phyloP scores from a whole-genome alignment of 495 filamentous ascomycete genomes.

The Penicillium arizonense region DNA sequence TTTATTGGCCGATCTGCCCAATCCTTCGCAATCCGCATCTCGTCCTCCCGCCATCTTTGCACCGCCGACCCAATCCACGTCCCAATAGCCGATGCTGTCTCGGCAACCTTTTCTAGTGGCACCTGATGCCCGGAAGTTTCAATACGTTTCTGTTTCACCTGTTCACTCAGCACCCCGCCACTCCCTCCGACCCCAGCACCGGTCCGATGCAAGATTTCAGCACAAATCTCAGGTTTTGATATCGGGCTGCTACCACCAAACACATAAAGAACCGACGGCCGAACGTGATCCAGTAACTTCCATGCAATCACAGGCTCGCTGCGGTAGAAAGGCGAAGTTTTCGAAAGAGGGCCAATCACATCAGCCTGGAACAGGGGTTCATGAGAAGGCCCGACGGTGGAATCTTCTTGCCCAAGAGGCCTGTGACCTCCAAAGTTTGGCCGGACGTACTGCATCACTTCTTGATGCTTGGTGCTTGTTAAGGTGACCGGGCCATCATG shows the following conservation, averaged over 20 bases:
- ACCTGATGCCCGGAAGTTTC: constrained; percentile 61
- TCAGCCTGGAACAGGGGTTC: constrained; percentile 12
- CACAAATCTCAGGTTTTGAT: constrained; percentile 26
- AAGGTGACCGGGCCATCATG: constrained; percentile 34
- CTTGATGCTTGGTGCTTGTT: constrained; percentile 47
- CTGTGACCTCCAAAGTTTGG: constrained; percentile 22
- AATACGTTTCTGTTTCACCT: constrained; percentile 57
- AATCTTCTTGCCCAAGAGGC: not conserved
- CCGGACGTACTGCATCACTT: constrained; percentile 45
- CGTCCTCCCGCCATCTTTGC: constrained; percentile 5
- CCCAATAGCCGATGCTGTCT: constrained; percentile 33
- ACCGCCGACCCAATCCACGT: constrained; percentile 5
- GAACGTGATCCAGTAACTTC: constrained; percentile 34
- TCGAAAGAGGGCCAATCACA: constrained; percentile 36
- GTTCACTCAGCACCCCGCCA: constrained; percentile 39
- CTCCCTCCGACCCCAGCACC: constrained; percentile 31
- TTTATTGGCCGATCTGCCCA: constrained; percentile 1
- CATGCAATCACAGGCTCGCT: constrained; percentile 28
- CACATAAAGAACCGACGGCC: constrained; percentile 65
- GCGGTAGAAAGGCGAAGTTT: constrained; percentile 45
- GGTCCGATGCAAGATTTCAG: constrained; percentile 17
- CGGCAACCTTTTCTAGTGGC: constrained; percentile 61
- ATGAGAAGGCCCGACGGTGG: not conserved
- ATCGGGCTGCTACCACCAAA: constrained; percentile 49
- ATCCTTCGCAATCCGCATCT: not conserved